Percentiles rank a stretch among this genome's conserved stretches.
These are phyloP conservation scores for Acacia concinna DNA, from an alignment of 331 rosid genomes.

Conservation along the genomic window DNA sequence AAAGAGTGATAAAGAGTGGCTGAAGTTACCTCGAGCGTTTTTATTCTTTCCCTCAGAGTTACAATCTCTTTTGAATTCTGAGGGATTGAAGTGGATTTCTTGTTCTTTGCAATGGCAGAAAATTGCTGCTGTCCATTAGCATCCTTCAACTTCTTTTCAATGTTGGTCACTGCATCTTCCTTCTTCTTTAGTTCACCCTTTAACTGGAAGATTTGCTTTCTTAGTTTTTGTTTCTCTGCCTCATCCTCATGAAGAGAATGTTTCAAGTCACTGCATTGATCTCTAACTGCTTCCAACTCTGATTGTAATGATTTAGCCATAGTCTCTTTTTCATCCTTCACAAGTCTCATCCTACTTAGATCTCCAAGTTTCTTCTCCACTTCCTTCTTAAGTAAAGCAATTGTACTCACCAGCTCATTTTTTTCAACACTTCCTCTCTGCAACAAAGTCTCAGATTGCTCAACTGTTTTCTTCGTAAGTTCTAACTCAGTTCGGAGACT, in stretches of 20 bases:
- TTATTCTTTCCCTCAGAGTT: slow-evolving; percentile 69
- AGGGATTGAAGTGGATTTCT: slow-evolving; percentile 43
- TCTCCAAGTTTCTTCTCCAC: slow-evolving; percentile 51
- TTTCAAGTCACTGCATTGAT: slow-evolving; percentile 57
- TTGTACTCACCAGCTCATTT: slow-evolving; percentile 51
- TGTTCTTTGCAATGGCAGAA: slow-evolving; percentile 44
- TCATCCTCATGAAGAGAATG: slow-evolving; percentile 58
- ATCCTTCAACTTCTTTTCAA: slow-evolving; percentile 71
- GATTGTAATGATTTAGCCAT: slow-evolving; percentile 44
- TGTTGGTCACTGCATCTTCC: slow-evolving; percentile 51
- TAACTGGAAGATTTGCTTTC: slow-evolving; percentile 62
- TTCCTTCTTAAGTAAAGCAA: slow-evolving; percentile 59
- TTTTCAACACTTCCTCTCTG: slow-evolving; percentile 54
- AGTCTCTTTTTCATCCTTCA: slow-evolving; percentile 60
- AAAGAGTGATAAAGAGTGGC: background rate
- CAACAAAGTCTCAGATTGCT: slow-evolving; percentile 53
- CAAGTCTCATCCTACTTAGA: slow-evolving; percentile 43
- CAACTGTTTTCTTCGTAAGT: slow-evolving; percentile 47
- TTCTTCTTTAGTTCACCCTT: slow-evolving; percentile 72
- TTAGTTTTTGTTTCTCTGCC: slow-evolving; percentile 70
- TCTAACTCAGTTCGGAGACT: slow-evolving; percentile 49
- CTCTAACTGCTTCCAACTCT: slow-evolving; percentile 58
- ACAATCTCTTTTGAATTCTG: slow-evolving; percentile 61
- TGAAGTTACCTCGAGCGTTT: slow-evolving; percentile 76
- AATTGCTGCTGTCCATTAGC: slow-evolving; percentile 42